These are phyloP conservation scores for Coemansia furcata DNA, from an alignment of 192 early-diverging fungal genomes.

Conservation along the genomic window DNA sequence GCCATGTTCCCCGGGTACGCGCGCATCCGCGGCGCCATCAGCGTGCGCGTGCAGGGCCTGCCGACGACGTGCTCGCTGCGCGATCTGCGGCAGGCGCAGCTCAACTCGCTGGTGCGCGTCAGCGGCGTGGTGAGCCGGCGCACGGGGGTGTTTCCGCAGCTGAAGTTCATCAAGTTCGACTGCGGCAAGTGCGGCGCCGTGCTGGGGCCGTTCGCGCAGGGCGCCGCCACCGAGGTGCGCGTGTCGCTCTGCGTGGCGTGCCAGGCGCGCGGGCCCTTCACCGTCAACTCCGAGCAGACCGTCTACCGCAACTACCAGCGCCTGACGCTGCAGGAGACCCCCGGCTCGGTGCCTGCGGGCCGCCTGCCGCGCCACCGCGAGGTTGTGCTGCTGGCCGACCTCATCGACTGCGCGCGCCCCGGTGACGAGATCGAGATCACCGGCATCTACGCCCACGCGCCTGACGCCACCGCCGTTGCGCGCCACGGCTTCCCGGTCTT, in stretches of 20 bases:
- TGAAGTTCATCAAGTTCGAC: conserved; percentile 95
- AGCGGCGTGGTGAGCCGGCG: conserved; percentile 90
- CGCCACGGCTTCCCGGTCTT: conserved; percentile 98
- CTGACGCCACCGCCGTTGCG: conserved; percentile 81
- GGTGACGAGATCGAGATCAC: conserved; percentile 97
- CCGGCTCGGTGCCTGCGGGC: conserved; percentile 93
- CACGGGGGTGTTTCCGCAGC: conserved; percentile 94
- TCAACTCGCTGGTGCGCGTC: conserved; percentile 90
- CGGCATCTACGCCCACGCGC: conserved; percentile 94
- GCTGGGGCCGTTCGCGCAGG: conserved; percentile 93
- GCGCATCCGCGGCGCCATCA: conserved; percentile 86
- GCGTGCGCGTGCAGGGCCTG: conserved; percentile 89
- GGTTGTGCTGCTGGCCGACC: conserved; percentile 91
- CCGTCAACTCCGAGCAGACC: conserved; percentile 90
- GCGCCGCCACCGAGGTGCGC: conserved; percentile 81
- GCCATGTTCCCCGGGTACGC: conserved; percentile 89
- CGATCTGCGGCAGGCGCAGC: conserved; percentile 85
- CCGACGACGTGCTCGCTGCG: conserved; percentile 82
- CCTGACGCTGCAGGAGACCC: conserved; percentile 92
- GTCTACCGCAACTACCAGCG: conserved; percentile 98
- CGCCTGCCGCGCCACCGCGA: conserved; percentile 92
- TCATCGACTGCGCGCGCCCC: conserved; percentile 93
- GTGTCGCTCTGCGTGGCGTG: conserved; percentile 83
- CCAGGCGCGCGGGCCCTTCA: conserved; percentile 89
- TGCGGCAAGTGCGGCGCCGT: conserved; percentile 90